phyloP scores from a whole-genome alignment of 345 rosid species.

The Lepidium aucheri region DNA sequence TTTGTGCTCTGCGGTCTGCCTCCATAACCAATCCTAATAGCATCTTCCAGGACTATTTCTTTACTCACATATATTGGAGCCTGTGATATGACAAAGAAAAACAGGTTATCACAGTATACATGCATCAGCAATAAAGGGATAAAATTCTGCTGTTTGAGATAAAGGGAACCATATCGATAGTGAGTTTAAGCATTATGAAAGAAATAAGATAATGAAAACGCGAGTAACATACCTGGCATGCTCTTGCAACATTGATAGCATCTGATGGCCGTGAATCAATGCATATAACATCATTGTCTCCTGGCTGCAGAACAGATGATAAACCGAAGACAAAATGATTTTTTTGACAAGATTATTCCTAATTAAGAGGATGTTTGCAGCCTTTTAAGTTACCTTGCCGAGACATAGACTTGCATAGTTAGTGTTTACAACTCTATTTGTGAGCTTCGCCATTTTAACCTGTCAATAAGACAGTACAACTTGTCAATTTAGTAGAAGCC shows the following conservation, averaged over 20 bases:
- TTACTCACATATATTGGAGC: slow-evolving; percentile 81
- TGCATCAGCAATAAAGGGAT: not conserved
- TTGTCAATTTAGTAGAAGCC: not conserved
- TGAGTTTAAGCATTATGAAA: not conserved
- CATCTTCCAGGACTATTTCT: slow-evolving; percentile 68
- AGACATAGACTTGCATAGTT: slow-evolving; percentile 61
- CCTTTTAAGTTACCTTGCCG: slow-evolving; percentile 49
- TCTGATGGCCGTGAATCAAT: slow-evolving; percentile 86
- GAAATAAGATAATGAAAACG: not conserved
- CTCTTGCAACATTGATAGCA: slow-evolving; percentile 73
- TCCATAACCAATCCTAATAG: slow-evolving; percentile 70
- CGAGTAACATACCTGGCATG: slow-evolving; percentile 22
- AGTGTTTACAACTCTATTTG: slow-evolving; percentile 59
- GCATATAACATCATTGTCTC: slow-evolving; percentile 42
- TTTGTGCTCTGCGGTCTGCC: slow-evolving; percentile 40
- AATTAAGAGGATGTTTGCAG: slow-evolving; percentile 3
- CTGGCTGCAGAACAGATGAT: slow-evolving; percentile 50
- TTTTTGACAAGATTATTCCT: not conserved
- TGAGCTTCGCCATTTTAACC: slow-evolving; percentile 86
- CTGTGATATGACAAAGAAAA: slow-evolving; percentile 32
- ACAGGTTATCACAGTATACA: not conserved
- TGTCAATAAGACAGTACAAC: slow-evolving; percentile 25
- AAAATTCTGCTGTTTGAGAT: not conserved
- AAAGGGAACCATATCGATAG: not conserved
- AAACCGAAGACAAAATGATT: not conserved